A percentile compares a stretch with the other conserved stretches of the same genome.
Conservation (phyloP, 2,329 filamentous ascomycete species). For the Aspergillus oerlinghausenensis region DNA sequence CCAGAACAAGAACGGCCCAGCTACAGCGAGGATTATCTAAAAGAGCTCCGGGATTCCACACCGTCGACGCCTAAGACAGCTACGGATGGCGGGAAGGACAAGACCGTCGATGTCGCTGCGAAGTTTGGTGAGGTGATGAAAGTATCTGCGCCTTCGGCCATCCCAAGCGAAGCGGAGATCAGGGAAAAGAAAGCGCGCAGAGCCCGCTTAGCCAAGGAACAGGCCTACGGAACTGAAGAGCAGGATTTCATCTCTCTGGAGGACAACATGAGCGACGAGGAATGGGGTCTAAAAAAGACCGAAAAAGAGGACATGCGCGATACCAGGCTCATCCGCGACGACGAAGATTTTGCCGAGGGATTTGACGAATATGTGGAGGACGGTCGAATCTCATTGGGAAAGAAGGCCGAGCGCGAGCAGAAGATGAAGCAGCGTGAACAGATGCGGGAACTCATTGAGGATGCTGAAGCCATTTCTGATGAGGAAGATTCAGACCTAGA, state of each 20-base stretch:
- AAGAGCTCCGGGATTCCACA: conserved; percentile 79
- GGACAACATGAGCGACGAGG: conserved; percentile 36
- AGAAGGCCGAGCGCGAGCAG: conserved; percentile 70
- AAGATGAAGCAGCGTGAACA: conserved; percentile 62
- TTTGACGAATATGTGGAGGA: conserved; percentile 91
- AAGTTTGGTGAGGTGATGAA: conserved; percentile 45
- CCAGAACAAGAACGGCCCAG: conserved; percentile 67
- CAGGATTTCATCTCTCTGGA: conserved; percentile 47
- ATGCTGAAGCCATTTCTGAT: conserved; percentile 64
- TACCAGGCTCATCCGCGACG: conserved; percentile 72
- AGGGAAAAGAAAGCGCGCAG: conserved; percentile 85
- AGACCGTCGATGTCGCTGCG: conserved; percentile 48
- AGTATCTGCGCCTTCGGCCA: conserved; percentile 40
- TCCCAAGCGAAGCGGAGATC: conserved; percentile 81
- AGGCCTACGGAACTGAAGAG: conserved; percentile 55
- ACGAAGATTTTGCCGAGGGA: conserved; percentile 88
- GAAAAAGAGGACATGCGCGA: conserved; percentile 63
- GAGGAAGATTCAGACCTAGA: conserved; percentile 62
- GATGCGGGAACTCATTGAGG: conserved; percentile 78
- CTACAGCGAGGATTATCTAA: conserved; percentile 82
- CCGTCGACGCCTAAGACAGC: conserved; percentile 67
- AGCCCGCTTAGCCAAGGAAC: conserved; percentile 70
- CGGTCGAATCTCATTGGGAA: conserved; percentile 71
- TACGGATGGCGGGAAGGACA: conserved; percentile 43
- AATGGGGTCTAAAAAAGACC: conserved; percentile 43